Percentiles rank a stretch among this genome's conserved stretches.
These are phyloP conservation scores for Erythrophleum ivorense DNA, from an alignment of 331 rosid genomes.

Conservation along the genomic window DNA sequence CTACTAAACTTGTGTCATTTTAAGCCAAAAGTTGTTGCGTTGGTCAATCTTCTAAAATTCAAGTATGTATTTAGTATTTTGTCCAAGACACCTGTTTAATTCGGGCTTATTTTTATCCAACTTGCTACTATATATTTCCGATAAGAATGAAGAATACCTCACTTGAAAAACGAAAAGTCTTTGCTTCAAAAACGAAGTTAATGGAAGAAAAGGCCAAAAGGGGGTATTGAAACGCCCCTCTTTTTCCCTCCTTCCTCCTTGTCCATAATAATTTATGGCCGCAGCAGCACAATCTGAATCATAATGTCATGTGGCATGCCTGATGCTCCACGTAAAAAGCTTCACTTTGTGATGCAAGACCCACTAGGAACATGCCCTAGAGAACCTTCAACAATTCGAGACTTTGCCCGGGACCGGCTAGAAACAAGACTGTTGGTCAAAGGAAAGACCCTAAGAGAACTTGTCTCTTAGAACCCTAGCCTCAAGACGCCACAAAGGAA, in stretches of 20 bases:
- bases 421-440: too few relatives aligned
- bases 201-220: not conserved
- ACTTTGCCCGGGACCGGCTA: too few relatives aligned
- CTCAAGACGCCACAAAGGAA: too few relatives aligned
- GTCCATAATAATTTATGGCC: not conserved
- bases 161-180: constrained; percentile 30
- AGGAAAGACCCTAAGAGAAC: too few relatives aligned
- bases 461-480: too few relatives aligned
- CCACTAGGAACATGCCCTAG: too few relatives aligned
- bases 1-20: not conserved
- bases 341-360: too few relatives aligned
- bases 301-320: constrained; percentile 37
- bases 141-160: constrained; percentile 21
- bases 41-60: constrained; percentile 9
- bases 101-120: not conserved
- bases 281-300: constrained; percentile 18
- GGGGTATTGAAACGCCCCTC: constrained; percentile 1
- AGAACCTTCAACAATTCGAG: too few relatives aligned
- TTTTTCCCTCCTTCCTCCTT: constrained; percentile 13
- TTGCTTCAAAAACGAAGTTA: constrained; percentile 3
- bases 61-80: not conserved
- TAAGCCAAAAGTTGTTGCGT: not conserved
- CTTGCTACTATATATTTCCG: not conserved
- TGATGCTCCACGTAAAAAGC: constrained; percentile 12
- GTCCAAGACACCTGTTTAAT: not conserved